Percentiles rank a stretch among this genome's conserved stretches.
Conservation (phyloP, 441 rosid species). For the Populus hybrid region DNA sequence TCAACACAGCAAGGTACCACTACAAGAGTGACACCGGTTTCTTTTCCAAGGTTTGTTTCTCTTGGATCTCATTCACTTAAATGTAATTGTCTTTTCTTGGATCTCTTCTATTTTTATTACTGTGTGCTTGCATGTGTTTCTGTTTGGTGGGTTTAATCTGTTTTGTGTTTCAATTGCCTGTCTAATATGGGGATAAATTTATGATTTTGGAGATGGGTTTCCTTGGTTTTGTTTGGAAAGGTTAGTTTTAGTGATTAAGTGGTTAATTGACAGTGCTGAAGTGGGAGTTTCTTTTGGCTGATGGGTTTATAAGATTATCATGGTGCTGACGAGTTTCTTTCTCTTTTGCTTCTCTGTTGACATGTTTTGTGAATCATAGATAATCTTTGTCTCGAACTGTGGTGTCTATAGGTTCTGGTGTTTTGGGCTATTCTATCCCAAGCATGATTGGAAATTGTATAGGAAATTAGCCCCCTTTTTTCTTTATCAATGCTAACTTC, state of each 20-base stretch:
- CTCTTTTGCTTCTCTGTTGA: neutral
- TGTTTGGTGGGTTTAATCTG: neutral
- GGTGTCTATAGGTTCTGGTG: neutral
- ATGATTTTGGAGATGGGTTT: neutral
- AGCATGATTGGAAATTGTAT: neutral
- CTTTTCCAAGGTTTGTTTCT: constrained; percentile 9
- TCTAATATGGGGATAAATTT: neutral
- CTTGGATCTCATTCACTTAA: neutral
- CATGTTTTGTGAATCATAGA: constrained; percentile 3
- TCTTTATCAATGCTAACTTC: neutral
- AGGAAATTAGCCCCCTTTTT: neutral
- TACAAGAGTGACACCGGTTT: neutral
- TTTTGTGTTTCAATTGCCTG: neutral
- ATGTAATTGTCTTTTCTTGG: neutral
- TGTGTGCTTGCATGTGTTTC: neutral
- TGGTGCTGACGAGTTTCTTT: neutral
- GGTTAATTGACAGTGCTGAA: neutral
- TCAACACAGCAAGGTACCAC: neutral
- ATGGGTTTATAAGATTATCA: neutral
- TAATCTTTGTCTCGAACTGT: neutral
- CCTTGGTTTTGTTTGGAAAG: neutral
- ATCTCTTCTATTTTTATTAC: neutral
- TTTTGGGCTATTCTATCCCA: neutral
- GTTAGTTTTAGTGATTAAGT: neutral
- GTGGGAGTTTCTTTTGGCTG: neutral